Conservation (phyloP, 345 rosid genomes). For the Rhizophora apiculata region DNA sequence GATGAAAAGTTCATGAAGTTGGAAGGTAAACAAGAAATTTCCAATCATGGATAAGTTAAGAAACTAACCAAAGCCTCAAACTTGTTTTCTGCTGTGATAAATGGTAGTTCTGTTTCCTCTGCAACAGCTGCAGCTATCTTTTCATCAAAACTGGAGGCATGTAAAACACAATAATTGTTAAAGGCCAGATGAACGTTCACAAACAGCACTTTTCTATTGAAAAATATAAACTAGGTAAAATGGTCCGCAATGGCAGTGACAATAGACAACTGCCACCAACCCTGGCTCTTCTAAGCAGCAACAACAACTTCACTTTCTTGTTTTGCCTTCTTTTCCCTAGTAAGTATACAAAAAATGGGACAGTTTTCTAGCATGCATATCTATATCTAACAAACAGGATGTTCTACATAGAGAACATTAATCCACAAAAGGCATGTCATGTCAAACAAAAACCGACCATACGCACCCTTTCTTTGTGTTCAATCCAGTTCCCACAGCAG, state of each 20-base stretch:
- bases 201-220: too few relatives aligned
- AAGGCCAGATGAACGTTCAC: background rate
- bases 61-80: constrained; percentile 91
- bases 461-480: constrained; percentile 94
- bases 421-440: too few relatives aligned
- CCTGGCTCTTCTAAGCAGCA: too few relatives aligned
- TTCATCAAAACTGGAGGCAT: constrained; percentile 69
- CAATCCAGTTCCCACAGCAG: constrained; percentile 98
- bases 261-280: too few relatives aligned
- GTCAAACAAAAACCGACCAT: background rate
- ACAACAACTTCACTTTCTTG: too few relatives aligned
- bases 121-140: constrained; percentile 94
- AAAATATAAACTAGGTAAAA: background rate
- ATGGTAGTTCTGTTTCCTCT: constrained; percentile 82
- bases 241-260: background rate
- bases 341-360: too few relatives aligned
- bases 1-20: background rate
- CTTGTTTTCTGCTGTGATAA: constrained; percentile 93
- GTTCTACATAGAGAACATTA: too few relatives aligned
- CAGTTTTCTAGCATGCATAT: too few relatives aligned
- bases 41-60: constrained; percentile 11
- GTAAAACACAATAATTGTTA: background rate
- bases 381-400: background rate
- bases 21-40: constrained; percentile 4
- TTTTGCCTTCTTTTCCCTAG: too few relatives aligned